Conservation (phyloP, 768 basidiomycete genomes). For the Auricularia auricula-judae region DNA sequence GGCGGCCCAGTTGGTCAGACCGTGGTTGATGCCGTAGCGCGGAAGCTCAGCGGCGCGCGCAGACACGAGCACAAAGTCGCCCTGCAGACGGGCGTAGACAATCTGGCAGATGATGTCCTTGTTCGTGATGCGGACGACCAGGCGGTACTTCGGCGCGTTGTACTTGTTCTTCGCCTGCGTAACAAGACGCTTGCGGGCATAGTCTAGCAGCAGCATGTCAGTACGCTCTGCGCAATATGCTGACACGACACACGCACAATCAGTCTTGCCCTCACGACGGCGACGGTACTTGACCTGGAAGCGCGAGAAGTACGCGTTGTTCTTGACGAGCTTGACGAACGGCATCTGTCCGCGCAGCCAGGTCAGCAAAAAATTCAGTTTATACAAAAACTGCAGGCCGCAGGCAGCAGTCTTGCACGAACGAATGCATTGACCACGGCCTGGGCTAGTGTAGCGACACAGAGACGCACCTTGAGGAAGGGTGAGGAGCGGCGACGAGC, state of each 20-base stretch:
- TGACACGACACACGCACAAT: constrained; percentile 46
- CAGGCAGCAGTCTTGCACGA: not conserved
- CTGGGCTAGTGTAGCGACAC: not conserved
- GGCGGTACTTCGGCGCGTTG: constrained; percentile 95
- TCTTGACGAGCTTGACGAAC: constrained; percentile 96
- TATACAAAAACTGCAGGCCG: not conserved
- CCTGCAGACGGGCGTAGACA: constrained; percentile 93
- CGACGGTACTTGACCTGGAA: constrained; percentile 99
- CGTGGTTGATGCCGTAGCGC: constrained; percentile 93
- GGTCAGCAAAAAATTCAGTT: not conserved
- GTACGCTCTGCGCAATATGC: not conserved
- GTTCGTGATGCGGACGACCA: constrained; percentile 99
- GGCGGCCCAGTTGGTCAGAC: constrained; percentile 97
- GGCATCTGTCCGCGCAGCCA: constrained; percentile 48
- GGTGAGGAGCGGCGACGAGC: constrained; percentile 17
- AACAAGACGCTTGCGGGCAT: constrained; percentile 93
- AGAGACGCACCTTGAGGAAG: constrained; percentile 31
- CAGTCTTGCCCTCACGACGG: constrained; percentile 96
- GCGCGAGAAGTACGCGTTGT: constrained; percentile 93
- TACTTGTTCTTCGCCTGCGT: constrained; percentile 99
- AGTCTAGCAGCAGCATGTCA: constrained; percentile 43
- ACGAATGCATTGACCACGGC: not conserved
- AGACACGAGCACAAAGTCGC: constrained; percentile 84
- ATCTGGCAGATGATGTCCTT: constrained; percentile 91
- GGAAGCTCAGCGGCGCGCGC: constrained; percentile 90